Base-by-base conservation (phyloP, 805 yeast genomes). In the Candida insectorum region DNA sequence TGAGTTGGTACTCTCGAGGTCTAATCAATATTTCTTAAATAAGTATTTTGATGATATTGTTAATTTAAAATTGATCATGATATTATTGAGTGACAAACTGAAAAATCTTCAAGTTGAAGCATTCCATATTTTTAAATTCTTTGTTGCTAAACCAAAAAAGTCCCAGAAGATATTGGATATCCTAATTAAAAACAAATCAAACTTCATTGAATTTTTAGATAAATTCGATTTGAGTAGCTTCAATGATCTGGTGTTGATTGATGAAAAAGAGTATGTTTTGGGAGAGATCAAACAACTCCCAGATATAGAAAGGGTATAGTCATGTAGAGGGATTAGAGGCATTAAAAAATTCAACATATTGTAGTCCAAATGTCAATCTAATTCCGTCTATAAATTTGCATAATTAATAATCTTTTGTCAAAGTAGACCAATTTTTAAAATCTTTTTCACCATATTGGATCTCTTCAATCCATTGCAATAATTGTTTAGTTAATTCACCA, bases 101-200 rank as follows among this genome's bases (percentile, higher is more conserved):
- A 85, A 83, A 52, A 89, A 89, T 56, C 72, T 93, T 38, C 96
- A 89, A 54, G 60, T 77, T 34, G 97, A 93, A 56, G 88, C 95
- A 4, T 93, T 93, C 53, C 89, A 93, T 45, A 82, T 91, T 24
- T 91, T 93, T 65, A 93, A 91, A 61, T 84, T 89, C 24, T 87
- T 93, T 59, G 88, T 88, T n/a, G 97, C 96, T 4, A 93, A 93
- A 58, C 98, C 98, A 4, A 79, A 82, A 43, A 89, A 89, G 56
- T 71, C 87, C 2, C 87, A 81, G 54, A 77, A 81, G 6, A 79
- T 93, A 2, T 62, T 74, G 34, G 96, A 91, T 56, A 84, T 91
- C 14, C 66, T 93, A 44, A 75, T 80, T 28, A 88, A 89, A 52
- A 93, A 93, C 58, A 78, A 87, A 50, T 83, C 77, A 25, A 85